Evolutionary conservation across 495 filamentous ascomycete species (phyloP), one percentile per base, ranked within the genome.

Genomic region (Penicillium samsonianum): DNA sequence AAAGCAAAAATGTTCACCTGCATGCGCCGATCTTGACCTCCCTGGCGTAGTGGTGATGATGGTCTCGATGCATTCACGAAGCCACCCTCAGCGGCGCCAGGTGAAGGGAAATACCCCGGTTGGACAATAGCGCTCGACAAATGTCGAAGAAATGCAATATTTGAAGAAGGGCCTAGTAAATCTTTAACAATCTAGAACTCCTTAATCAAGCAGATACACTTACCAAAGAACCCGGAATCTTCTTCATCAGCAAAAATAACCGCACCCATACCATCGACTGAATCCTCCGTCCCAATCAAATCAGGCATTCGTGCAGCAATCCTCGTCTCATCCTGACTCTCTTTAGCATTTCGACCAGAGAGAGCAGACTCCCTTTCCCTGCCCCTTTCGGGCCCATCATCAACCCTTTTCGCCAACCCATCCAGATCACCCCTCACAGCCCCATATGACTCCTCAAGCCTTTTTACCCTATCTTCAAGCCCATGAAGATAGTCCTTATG

Each of bases 211-310:
- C 28, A 14, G 14, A 28, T 16, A 8, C 4, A n/a, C 40, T 17
- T 65, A 79, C 76, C 78, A 62, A 80, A 80, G 57, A 78, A 80
- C 0, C 74, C 78, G 35, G 67, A 73, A 53, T 79, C 73, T 52
- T 78, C 69, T 41, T 80, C 78, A 51, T 74, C 69, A 14, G 64
- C 71, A 28, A 80, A 67, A 5, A 60, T 65, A 11, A 79, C 55
- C 3, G 74, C 65, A 0, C 73, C 76, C 74, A 80, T 80, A 5
- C 64, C 78, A 60, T 80, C 78, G 2, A 73, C 64, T 8, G 70
- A 65, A 22, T 73, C 68, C 28, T 76, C 74, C 0, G 58, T 60
- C 26, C 64, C 64, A 14, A 45, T 57, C 12, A 65, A 42, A 41
- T 59, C 64, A n/a, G 64, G 44, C 9, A 63, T 51, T 5, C 42